These are phyloP conservation scores for Porodaedalea pini DNA, from an alignment of 1,284 basidiomycete genomes.

Conservation along the genomic window DNA sequence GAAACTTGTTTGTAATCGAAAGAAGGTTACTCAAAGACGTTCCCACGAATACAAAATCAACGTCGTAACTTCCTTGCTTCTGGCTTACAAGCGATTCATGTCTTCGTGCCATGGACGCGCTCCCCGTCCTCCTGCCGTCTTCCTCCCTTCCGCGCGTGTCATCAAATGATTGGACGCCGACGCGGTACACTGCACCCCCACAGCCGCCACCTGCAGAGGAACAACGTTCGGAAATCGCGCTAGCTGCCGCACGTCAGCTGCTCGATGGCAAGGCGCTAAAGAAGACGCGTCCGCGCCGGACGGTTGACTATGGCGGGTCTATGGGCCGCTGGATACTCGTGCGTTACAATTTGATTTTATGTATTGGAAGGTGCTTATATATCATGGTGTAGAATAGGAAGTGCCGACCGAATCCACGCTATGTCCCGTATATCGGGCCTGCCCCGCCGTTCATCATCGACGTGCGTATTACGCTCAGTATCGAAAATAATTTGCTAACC, in stretches of 20 bases:
- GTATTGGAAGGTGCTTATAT: background rate
- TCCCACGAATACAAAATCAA: too few relatives aligned
- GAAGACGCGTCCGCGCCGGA: conserved; percentile 88
- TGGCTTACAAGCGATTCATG: background rate
- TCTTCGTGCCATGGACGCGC: conserved; percentile 1
- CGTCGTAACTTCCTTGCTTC: too few relatives aligned
- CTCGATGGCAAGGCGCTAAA: conserved; percentile 76
- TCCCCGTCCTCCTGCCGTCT: conserved; percentile 19
- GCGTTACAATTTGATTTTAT: conserved; percentile 29
- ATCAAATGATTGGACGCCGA: conserved; percentile 41
- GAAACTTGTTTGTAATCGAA: too few relatives aligned
- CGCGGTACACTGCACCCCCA: conserved; percentile 41
- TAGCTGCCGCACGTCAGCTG: conserved; percentile 62
- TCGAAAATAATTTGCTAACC: conserved; percentile 19
- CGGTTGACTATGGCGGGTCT: conserved; percentile 91
- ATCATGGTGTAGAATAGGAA: conserved; percentile 42
- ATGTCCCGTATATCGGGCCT: conserved; percentile 74
- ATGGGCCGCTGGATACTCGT: conserved; percentile 83
- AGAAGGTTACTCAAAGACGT: too few relatives aligned
- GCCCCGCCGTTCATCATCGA: conserved; percentile 82
- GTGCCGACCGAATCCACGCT: conserved; percentile 68
- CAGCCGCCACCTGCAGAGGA: conserved; percentile 77
- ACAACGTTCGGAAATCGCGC: conserved; percentile 71
- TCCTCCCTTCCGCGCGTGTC: conserved; percentile 10
- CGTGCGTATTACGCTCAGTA: conserved; percentile 43